Percentiles rank a stretch among this genome's conserved stretches.
Evolutionary conservation across 352 stramenopile genomes (phyloP).

Genomic region (Sclerospora graminicola): DNA sequence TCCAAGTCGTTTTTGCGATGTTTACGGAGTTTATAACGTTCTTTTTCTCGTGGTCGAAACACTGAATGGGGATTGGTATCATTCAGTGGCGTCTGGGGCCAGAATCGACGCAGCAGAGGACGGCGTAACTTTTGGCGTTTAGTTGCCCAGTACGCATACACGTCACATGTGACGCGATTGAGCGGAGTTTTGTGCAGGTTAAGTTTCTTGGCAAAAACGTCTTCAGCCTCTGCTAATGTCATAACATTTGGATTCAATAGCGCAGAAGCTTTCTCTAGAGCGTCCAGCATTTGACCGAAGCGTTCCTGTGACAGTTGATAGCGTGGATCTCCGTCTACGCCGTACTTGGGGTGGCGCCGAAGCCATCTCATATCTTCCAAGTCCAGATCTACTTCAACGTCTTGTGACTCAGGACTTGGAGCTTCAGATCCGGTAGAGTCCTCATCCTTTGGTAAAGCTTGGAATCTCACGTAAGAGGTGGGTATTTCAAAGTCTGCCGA

Average conservation of each 20-base stretch:
- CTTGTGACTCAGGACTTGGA: constrained; percentile 24
- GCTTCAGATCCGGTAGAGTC: constrained; percentile 11
- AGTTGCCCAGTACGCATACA: constrained; percentile 94
- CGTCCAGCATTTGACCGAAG: constrained; percentile 79
- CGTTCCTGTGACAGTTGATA: constrained; percentile 60
- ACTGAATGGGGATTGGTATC: constrained; percentile 98
- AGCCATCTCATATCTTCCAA: constrained; percentile 86
- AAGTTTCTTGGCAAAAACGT: constrained; percentile 61
- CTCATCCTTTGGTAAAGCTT: constrained; percentile 37
- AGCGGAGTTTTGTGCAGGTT: constrained; percentile 58
- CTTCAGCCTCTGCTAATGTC: constrained; percentile 58
- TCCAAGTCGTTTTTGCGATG: constrained; percentile 96
- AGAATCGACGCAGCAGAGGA: constrained; percentile 91
- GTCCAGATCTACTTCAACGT: constrained; percentile 69
- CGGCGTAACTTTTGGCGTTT: constrained; percentile 90
- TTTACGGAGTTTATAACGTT: constrained; percentile 95
- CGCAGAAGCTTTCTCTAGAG: constrained; percentile 76
- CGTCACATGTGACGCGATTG: constrained; percentile 63
- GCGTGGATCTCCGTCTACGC: constrained; percentile 62
- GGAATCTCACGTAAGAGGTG: constrained; percentile 78
- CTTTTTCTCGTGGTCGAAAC: constrained; percentile 96
- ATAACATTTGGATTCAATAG: constrained; percentile 72
- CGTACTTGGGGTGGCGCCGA: constrained; percentile 70
- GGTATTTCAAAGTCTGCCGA: constrained; percentile 57
- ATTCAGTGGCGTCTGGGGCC: constrained; percentile 92